Conservation (phyloP, 352 stramenopile genomes). For the Pythium folliculosum region DNA sequence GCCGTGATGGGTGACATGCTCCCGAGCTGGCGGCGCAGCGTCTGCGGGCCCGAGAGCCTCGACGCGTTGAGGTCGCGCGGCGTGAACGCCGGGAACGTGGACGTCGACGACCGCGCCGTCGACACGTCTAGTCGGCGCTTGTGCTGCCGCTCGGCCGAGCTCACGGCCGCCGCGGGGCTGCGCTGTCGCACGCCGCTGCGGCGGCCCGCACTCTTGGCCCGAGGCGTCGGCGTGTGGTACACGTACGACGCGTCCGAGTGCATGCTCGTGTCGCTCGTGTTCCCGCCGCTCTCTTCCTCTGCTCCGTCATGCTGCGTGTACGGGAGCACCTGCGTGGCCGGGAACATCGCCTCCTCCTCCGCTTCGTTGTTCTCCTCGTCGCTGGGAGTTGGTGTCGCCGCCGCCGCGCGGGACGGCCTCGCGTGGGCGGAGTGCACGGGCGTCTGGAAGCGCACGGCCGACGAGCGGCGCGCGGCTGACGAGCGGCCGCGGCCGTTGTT, state of each 20-base stretch:
- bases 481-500: not conserved
- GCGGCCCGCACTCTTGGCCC: not conserved
- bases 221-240: conserved; percentile 54
- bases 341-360: conserved; percentile 7
- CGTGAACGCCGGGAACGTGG: conserved; percentile 58
- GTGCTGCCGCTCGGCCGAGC: conserved; percentile 21
- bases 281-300: conserved; percentile 14
- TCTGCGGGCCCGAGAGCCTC: conserved; percentile 41
- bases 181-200: conserved; percentile 17
- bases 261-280: conserved; percentile 34
- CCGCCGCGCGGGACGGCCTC: not conserved
- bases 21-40: conserved; percentile 48
- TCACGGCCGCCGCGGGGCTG: conserved; percentile 19
- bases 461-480: conserved; percentile 21
- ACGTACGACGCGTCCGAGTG: conserved; percentile 58
- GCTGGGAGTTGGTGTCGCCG: not conserved
- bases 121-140: conserved; percentile 6
- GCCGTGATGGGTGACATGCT: conserved; percentile 63
- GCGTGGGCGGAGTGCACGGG: not conserved
- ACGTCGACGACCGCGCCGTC: conserved; percentile 28
- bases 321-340: conserved; percentile 24
- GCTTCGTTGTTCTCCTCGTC: conserved; percentile 3
- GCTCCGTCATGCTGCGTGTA: conserved; percentile 15
- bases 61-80: conserved; percentile 49
- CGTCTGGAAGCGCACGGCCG: conserved; percentile 28